Conservation (phyloP, 2,329 filamentous ascomycete genomes). For the Botrytis fabae region DNA sequence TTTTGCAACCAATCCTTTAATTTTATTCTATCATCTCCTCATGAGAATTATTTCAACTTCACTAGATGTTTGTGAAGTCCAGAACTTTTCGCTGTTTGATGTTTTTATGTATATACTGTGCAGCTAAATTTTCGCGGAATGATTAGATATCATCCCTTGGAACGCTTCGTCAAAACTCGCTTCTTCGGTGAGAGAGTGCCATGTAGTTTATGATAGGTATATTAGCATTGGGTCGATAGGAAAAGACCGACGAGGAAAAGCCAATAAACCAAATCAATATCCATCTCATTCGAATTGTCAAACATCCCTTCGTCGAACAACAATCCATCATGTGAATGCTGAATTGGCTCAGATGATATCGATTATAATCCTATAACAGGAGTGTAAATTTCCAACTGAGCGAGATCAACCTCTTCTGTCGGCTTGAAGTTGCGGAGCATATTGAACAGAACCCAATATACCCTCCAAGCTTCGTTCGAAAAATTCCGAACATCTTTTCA, state of each 20-base stretch:
- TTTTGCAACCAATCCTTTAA: neutral
- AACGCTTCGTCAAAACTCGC: neutral
- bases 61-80: neutral
- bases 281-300: neutral
- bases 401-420: too few species aligned
- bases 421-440: too few species aligned
- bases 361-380: neutral
- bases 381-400: too few species aligned
- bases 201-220: neutral
- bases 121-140: neutral
- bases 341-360: neutral
- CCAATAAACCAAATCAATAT: neutral
- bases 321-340: fast-evolving
- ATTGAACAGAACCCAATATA: too few species aligned
- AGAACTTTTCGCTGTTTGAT: neutral
- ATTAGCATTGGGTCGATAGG: neutral
- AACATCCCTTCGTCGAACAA: neutral
- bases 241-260: neutral
- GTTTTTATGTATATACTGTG: neutral
- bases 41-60: neutral
- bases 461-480: too few species aligned
- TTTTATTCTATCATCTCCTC: neutral
- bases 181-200: neutral
- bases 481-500: too few species aligned
- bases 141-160: neutral